A percentile compares a stretch with the other conserved stretches of the same genome.
Evolutionary conservation across 2,329 filamentous ascomycete species (phyloP).

Genomic region (Fusarium odoratissimum): DNA sequence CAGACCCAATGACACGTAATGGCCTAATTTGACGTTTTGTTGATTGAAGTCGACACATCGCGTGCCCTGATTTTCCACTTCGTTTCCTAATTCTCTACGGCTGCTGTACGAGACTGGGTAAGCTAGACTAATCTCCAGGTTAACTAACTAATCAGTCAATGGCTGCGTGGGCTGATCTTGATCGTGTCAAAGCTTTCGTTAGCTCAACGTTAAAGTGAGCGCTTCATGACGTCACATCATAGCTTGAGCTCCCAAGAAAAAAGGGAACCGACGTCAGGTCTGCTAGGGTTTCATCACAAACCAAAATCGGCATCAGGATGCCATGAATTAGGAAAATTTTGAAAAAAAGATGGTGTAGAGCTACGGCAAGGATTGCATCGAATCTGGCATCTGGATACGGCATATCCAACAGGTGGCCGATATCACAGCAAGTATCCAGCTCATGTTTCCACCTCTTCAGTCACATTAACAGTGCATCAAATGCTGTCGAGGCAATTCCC

Average conservation of each 20-base stretch:
- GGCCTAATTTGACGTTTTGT: constrained; percentile 19
- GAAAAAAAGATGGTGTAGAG: constrained; percentile 29
- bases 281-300: constrained; percentile 1
- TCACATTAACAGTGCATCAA: not conserved
- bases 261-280: constrained; percentile 29
- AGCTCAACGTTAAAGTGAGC: constrained; percentile 32
- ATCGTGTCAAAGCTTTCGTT: constrained; percentile 33
- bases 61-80: constrained; percentile 27
- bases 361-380: not conserved
- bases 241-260: constrained; percentile 4
- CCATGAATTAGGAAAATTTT: constrained; percentile 31
- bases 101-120: not conserved
- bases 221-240: constrained; percentile 43
- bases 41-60: constrained; percentile 1
- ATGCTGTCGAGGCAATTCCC: constrained; percentile 15
- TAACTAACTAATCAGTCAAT: constrained; percentile 3
- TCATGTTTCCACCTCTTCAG: not conserved
- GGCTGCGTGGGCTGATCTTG: constrained; percentile 29
- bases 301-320: constrained; percentile 28
- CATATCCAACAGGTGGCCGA: not conserved
- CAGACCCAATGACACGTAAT: constrained; percentile 34
- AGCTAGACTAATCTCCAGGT: constrained; percentile 4
- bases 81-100: not conserved
- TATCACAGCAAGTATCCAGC: not conserved
- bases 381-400: constrained; percentile 1